Base-by-base conservation (phyloP, 169 alveolate species). In the Eimeria tenella region DNA sequence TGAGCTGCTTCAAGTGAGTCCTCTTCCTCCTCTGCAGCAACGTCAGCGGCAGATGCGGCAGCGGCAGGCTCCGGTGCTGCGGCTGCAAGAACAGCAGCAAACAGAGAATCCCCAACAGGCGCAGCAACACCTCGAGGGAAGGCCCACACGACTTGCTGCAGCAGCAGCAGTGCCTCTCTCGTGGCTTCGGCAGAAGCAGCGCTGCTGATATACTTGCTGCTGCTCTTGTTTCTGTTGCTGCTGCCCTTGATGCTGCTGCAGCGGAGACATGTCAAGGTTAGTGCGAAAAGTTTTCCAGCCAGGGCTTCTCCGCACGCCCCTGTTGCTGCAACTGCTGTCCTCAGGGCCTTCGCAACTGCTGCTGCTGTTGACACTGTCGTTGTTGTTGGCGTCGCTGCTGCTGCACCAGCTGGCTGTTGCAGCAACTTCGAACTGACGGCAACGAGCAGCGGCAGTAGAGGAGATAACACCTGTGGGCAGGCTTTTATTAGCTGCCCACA, bases 121-220 rank as follows among this genome's bases (percentile, higher is more conserved):
- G 42, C 19, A 60, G 90, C 21, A 23, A 83, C 90, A 83, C 90
- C 75, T 55, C 90, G 75, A 25, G 90, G 90, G 90, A 60, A 83
- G 19, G 75, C 90, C 90, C 90, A 83, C 75, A 83, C 90, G 49
- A 83, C 90, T 83, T 83, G 90, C 77, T 83, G 90, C 52, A 83
- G 77, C 90, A 83, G 73, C 75, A 83, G 90, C 90, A 83, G 75
- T 4, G 90, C 60, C 10, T 83, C 90, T 13, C 75, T 83, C 13
- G 90, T 31, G 10, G 90, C 90, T 23, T 83, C 90, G 11, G 49
- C 77, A 58, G 90, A 77, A 83, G 58, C 58, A 25, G 21, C 49
- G 11, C 19, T 60, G 77, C 77, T 31, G 17, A 31, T 42, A 42
- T 58, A n/a, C 31, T 8, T 60, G 90, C 50, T 25, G 75, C 7